Evolutionary conservation across 495 filamentous ascomycete species (phyloP).

Genomic region (Penicillium nucicola): DNA sequence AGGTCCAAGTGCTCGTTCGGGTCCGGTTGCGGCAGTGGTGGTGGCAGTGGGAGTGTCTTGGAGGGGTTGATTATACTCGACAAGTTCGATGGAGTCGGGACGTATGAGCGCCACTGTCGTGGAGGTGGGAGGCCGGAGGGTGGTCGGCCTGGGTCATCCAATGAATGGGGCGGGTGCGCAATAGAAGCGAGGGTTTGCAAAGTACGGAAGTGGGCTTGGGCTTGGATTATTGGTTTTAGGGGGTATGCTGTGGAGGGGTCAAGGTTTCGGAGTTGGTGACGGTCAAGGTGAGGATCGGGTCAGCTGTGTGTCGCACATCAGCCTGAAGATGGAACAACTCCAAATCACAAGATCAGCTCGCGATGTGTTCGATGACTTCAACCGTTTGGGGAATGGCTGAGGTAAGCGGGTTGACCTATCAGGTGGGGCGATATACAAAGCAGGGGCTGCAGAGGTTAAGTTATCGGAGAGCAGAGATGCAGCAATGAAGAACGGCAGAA

Average conservation of each 20-base stretch:
- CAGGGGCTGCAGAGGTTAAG: background rate
- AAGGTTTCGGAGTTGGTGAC: slow-evolving; percentile 16
- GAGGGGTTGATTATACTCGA: slow-evolving; percentile 29
- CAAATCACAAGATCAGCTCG: background rate
- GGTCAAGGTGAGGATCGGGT: slow-evolving; percentile 9
- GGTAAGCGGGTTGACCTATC: slow-evolving; percentile 15
- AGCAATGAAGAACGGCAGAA: no score
- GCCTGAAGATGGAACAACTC: no score
- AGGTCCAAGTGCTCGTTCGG: no score
- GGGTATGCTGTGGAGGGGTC: slow-evolving; percentile 16
- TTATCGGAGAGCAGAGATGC: no score
- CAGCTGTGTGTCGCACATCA: no score
- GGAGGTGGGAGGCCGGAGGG: slow-evolving; percentile 15
- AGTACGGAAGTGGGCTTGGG: slow-evolving; percentile 8
- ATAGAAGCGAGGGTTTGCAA: slow-evolving; percentile 8
- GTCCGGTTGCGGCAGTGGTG: background rate
- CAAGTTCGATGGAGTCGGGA: slow-evolving; percentile 35
- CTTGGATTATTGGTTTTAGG: slow-evolving; percentile 14
- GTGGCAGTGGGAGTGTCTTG: slow-evolving; percentile 1
- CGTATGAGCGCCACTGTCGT: slow-evolving; percentile 28
- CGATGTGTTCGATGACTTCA: slow-evolving; percentile 13
- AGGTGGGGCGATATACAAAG: slow-evolving; percentile 9
- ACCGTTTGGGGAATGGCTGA: slow-evolving; percentile 13
- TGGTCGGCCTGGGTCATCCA: slow-evolving; percentile 15
- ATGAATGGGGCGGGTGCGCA: background rate